These are phyloP conservation scores for Pochonia chlamydosporia DNA, from an alignment of 2,329 filamentous ascomycete species.

Conservation along the genomic window DNA sequence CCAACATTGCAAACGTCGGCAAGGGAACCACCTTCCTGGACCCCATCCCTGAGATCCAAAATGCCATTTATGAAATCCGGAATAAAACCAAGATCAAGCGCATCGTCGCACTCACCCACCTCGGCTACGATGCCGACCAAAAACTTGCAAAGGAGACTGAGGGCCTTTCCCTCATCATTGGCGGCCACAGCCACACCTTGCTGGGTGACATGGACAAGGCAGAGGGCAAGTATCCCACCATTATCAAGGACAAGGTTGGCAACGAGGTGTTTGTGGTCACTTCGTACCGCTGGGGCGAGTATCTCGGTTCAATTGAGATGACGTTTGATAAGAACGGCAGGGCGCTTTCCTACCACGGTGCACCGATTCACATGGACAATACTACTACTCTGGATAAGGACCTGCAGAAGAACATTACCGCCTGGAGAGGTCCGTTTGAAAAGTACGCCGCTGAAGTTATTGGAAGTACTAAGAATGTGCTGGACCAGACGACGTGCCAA, in stretches of 20 bases:
- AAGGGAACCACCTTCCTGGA: conserved; percentile 53
- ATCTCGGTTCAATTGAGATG: conserved; percentile 61
- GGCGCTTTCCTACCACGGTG: conserved; percentile 57
- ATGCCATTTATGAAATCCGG: conserved; percentile 55
- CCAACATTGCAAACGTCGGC: conserved; percentile 53
- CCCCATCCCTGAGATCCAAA: conserved; percentile 51
- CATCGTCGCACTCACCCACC: conserved; percentile 62
- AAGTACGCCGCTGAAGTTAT: conserved; percentile 43
- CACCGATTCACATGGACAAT: conserved; percentile 59
- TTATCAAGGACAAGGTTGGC: conserved; percentile 53
- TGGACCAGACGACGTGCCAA: conserved; percentile 56
- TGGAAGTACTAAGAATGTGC: conserved; percentile 38
- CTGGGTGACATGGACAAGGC: conserved; percentile 54
- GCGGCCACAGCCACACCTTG: conserved; percentile 55
- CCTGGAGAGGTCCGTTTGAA: conserved; percentile 57
- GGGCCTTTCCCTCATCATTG: conserved; percentile 63
- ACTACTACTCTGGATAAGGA: conserved; percentile 48
- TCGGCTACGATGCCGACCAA: conserved; percentile 60
- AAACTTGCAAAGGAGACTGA: conserved; percentile 53
- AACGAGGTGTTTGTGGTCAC: conserved; percentile 66
- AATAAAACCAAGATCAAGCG: conserved; percentile 56
- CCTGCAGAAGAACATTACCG: conserved; percentile 52
- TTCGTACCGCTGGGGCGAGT: conserved; percentile 63
- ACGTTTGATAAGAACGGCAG: conserved; percentile 56
- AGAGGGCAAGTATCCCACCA: conserved; percentile 57